Evolutionary conservation across 2,329 filamentous ascomycete species (phyloP).

Genomic region (Cadophora gregata): DNA sequence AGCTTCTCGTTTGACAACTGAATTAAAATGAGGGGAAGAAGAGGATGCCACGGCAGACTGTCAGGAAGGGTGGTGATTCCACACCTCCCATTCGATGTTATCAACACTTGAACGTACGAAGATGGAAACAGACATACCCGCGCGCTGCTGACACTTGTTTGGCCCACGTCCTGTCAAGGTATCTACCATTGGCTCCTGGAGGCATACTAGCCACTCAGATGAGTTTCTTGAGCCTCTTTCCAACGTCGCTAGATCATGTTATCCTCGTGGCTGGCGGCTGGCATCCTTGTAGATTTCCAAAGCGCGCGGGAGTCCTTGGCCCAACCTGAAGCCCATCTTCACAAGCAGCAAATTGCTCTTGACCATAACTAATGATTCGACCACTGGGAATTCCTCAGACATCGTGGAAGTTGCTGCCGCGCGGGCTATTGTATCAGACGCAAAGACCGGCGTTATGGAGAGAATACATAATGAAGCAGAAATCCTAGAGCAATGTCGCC

Average conservation of each 20-base stretch:
- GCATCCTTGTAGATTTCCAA: constrained; percentile 21
- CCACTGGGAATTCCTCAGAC: constrained; percentile 17
- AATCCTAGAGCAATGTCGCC: constrained; percentile 20
- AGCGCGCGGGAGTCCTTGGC: constrained; percentile 38
- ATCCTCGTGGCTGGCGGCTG: constrained; percentile 37
- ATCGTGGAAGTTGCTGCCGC: constrained; percentile 31
- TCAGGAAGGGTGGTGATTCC: constrained; percentile 19
- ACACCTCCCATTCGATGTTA: constrained; percentile 26
- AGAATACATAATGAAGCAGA: constrained; percentile 34
- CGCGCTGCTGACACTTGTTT: constrained; percentile 32
- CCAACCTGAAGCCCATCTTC: constrained; percentile 13
- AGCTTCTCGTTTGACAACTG: neutral
- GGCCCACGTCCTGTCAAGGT: constrained; percentile 19
- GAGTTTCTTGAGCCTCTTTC: constrained; percentile 37
- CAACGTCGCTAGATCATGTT: constrained; percentile 29
- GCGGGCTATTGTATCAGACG: constrained; percentile 36
- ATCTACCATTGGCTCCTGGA: constrained; percentile 29
- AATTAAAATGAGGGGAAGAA: constrained; percentile 20
- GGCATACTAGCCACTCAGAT: constrained; percentile 37
- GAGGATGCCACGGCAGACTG: constrained; percentile 20
- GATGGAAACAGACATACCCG: constrained; percentile 25
- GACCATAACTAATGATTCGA: constrained; percentile 34
- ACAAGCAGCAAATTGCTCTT: constrained; percentile 27
- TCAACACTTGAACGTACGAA: constrained; percentile 1
- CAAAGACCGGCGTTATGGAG: constrained; percentile 24